A percentile compares a stretch with the other conserved stretches of the same genome.
Conservation (phyloP, 2,329 filamentous ascomycete species). For the Aspergillaceae sp. region DNA sequence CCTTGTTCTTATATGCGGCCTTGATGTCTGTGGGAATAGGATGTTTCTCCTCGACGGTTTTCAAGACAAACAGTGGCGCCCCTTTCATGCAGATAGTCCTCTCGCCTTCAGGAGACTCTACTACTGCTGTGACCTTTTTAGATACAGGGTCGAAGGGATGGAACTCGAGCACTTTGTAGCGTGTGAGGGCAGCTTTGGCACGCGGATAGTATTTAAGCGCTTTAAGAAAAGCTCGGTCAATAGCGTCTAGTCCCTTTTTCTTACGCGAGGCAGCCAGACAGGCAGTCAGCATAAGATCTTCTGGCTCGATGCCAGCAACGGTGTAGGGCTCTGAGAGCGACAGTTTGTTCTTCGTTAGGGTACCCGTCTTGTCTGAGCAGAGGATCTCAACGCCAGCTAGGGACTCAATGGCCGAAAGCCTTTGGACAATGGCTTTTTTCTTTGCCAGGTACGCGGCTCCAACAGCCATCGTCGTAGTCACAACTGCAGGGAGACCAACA, state of each 20-base stretch:
- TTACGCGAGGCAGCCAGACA: constrained; percentile 84
- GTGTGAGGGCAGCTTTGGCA: constrained; percentile 69
- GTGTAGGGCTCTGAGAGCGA: constrained; percentile 78
- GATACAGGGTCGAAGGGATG: constrained; percentile 85
- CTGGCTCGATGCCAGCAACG: constrained; percentile 69
- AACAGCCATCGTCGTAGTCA: constrained; percentile 91
- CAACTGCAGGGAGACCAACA: constrained; percentile 85
- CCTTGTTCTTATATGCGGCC: constrained; percentile 82
- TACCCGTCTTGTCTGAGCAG: constrained; percentile 91
- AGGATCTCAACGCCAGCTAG: constrained; percentile 88
- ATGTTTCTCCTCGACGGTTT: constrained; percentile 79
- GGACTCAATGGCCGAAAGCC: constrained; percentile 84
- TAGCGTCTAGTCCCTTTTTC: constrained; percentile 92
- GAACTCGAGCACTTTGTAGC: constrained; percentile 80
- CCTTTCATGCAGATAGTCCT: constrained; percentile 85
- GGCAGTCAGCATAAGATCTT: constrained; percentile 87
- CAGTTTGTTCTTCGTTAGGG: constrained; percentile 88
- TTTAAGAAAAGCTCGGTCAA: constrained; percentile 92
- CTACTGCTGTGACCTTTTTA: constrained; percentile 81
- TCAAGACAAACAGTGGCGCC: constrained; percentile 77
- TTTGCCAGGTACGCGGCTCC: constrained; percentile 85
- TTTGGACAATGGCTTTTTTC: constrained; percentile 89
- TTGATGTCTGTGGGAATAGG: constrained; percentile 67
- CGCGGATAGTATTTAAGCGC: constrained; percentile 71
- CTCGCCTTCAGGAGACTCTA: constrained; percentile 75